phyloP scores from a whole-genome alignment of 805 yeast genomes.

The Candida tibetensis region DNA sequence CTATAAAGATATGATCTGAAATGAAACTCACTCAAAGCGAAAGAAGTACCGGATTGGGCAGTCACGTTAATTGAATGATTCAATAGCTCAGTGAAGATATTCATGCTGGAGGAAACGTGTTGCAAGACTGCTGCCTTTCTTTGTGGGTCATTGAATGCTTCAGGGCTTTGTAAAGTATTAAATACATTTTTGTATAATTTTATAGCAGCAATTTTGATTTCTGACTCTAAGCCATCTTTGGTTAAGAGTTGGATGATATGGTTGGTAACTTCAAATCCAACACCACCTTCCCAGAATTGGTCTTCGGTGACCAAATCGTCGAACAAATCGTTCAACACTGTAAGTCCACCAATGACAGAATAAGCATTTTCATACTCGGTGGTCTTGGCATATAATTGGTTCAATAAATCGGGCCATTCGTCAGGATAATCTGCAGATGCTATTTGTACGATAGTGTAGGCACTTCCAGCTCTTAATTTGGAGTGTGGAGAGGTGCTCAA shows the following conservation, averaged over 20 bases:
- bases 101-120: slow-evolving; percentile 18
- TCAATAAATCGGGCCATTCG: slow-evolving; percentile 81
- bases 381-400: slow-evolving; percentile 44
- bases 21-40: slow-evolving; percentile 15
- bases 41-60: background rate
- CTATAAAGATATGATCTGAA: slow-evolving; percentile 29
- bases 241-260: slow-evolving; percentile 46
- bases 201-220: slow-evolving; percentile 47
- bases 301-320: slow-evolving; percentile 85
- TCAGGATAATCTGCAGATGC: slow-evolving; percentile 92
- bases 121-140: slow-evolving; percentile 34
- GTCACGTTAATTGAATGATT: slow-evolving; percentile 10
- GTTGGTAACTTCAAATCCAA: slow-evolving; percentile 53
- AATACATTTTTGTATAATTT: slow-evolving; percentile 53
- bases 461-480: slow-evolving; percentile 63
- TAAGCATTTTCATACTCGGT: slow-evolving; percentile 25
- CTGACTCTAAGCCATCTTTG: slow-evolving; percentile 25
- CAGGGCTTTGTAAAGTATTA: slow-evolving; percentile 51
- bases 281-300: slow-evolving; percentile 76
- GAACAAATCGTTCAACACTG: slow-evolving; percentile 70
- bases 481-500: slow-evolving; percentile 48
- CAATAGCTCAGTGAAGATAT: slow-evolving; percentile 18
- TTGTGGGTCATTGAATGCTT: slow-evolving; percentile 35
- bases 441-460: slow-evolving; percentile 77
- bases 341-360: slow-evolving; percentile 51